Conservation (phyloP, 768 basidiomycete species). For the Rossbeevera mucosa region DNA sequence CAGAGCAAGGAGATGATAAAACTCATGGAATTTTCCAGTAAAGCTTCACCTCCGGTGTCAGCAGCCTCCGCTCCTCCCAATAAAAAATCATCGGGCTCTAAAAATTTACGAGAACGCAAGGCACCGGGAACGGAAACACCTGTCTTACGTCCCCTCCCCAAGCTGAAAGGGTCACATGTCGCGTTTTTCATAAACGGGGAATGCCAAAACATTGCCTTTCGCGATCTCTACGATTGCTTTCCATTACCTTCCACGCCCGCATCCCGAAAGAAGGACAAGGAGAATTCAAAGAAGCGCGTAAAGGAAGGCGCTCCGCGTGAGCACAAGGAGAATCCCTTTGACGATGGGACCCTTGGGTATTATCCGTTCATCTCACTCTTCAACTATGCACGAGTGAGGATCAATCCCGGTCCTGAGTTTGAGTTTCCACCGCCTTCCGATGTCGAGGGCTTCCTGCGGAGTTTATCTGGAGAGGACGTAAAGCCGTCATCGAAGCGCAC, state of each 20-base stretch:
- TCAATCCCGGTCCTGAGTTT: slow-evolving; percentile 91
- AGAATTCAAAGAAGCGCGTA: slow-evolving; percentile 48
- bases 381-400: slow-evolving; percentile 76
- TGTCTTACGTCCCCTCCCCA: slow-evolving; percentile 62
- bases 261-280: slow-evolving; percentile 56
- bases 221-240: slow-evolving; percentile 85
- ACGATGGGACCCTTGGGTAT: slow-evolving; percentile 94
- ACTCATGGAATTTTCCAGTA: slow-evolving; percentile 74
- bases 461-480: slow-evolving; percentile 30
- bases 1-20: slow-evolving; percentile 88
- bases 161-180: slow-evolving; percentile 64
- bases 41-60: slow-evolving; percentile 50
- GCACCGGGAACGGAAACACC: slow-evolving; percentile 30
- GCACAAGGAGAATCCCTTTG: slow-evolving; percentile 79
- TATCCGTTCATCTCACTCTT: slow-evolving; percentile 93
- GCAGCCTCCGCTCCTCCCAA: slow-evolving; percentile 48
- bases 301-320: slow-evolving; percentile 63
- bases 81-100: slow-evolving; percentile 67
- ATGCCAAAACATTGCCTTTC: slow-evolving; percentile 77
- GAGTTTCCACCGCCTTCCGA: slow-evolving; percentile 74
- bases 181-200: slow-evolving; percentile 93
- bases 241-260: slow-evolving; percentile 66
- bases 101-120: slow-evolving; percentile 60
- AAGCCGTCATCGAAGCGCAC: slow-evolving; percentile 34
- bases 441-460: slow-evolving; percentile 58